Percentiles rank a stretch among this genome's conserved stretches.
Conservation (phyloP, 75 land plant genomes). For the Selaginella moellendorffii region DNA sequence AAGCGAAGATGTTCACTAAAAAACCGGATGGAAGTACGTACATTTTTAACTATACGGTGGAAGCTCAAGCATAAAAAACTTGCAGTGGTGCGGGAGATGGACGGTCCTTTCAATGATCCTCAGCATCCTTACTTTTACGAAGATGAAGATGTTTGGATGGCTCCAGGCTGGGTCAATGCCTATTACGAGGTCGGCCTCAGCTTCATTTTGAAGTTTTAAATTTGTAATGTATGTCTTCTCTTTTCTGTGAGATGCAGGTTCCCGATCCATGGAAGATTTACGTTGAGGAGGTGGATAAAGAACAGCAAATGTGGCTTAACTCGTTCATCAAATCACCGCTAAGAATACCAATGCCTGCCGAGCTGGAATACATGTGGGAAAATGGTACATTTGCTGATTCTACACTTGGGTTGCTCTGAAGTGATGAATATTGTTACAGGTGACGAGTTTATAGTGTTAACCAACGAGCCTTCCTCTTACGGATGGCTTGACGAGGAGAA, state of each 20-base stretch:
- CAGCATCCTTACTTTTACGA: slow-evolving; percentile 93
- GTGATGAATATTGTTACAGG: slow-evolving; percentile 23
- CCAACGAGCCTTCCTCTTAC: slow-evolving; percentile 2
- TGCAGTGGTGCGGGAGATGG: slow-evolving; percentile 62
- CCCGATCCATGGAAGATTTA: slow-evolving; percentile 83
- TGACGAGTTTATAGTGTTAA: slow-evolving; percentile 38
- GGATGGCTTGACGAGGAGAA: no score
- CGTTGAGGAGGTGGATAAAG: slow-evolving; percentile 72
- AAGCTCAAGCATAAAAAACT: no score
- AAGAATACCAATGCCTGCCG: slow-evolving; percentile 85
- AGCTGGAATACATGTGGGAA: slow-evolving; percentile 78
- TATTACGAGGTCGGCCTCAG: slow-evolving; percentile 50
- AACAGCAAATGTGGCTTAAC: slow-evolving; percentile 92
- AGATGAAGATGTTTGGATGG: slow-evolving; percentile 93
- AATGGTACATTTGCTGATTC: slow-evolving; percentile 42
- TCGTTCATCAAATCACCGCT: slow-evolving; percentile 72
- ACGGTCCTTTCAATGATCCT: slow-evolving; percentile 82
- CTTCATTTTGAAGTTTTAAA: no score
- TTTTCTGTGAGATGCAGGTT: slow-evolving; percentile 44
- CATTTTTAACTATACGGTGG: background rate
- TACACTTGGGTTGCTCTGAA: slow-evolving; percentile 36
- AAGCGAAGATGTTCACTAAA: slow-evolving; percentile 89
- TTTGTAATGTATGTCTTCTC: no score
- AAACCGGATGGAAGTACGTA: slow-evolving; percentile 95
- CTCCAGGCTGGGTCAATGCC: slow-evolving; percentile 84